These are phyloP conservation scores for Starmera stellimalicola DNA, from an alignment of 1,139 yeast genomes.

Conservation along the genomic window DNA sequence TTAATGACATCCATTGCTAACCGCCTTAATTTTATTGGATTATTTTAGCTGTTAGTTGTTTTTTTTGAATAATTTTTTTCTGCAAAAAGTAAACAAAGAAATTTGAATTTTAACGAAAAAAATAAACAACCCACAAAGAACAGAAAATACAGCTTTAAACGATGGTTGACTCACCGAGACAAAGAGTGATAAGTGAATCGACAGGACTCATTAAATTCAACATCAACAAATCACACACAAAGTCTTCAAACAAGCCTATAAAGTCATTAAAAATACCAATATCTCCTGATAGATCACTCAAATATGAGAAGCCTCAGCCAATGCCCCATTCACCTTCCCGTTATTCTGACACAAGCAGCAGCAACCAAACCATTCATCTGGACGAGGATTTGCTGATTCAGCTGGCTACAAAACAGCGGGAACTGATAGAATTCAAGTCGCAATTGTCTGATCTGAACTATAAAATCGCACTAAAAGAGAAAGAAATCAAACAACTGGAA, in stretches of 20 bases:
- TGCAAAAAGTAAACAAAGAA: neutral
- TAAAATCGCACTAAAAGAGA: constrained; percentile 26
- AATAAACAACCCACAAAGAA: constrained; percentile 1
- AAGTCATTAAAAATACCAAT: constrained; percentile 3
- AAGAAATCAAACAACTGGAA: constrained; percentile 28
- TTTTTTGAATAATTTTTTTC: too few species aligned
- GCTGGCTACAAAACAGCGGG: constrained; percentile 36
- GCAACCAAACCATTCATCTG: constrained; percentile 1
- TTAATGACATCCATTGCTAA: constrained; percentile 3
- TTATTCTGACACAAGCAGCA: neutral
- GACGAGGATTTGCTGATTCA: constrained; percentile 21
- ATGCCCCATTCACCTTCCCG: neutral
- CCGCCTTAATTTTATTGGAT: too few species aligned
- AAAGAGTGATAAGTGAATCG: constrained; percentile 22
- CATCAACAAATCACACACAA: constrained; percentile 11
- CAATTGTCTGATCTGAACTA: constrained; percentile 25
- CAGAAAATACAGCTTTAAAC: too few species aligned
- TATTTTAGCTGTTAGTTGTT: too few species aligned
- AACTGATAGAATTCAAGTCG: constrained; percentile 29
- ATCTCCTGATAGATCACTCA: too few species aligned
- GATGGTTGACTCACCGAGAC: too few species aligned
- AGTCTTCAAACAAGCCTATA: neutral
- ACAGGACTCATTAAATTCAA: constrained; percentile 24
- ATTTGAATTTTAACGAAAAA: neutral
- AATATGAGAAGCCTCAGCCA: neutral